A percentile compares a stretch with the other conserved stretches of the same genome.
These are phyloP conservation scores for Fragaria iinumae DNA, from an alignment of 306 rosid species.

Conservation along the genomic window DNA sequence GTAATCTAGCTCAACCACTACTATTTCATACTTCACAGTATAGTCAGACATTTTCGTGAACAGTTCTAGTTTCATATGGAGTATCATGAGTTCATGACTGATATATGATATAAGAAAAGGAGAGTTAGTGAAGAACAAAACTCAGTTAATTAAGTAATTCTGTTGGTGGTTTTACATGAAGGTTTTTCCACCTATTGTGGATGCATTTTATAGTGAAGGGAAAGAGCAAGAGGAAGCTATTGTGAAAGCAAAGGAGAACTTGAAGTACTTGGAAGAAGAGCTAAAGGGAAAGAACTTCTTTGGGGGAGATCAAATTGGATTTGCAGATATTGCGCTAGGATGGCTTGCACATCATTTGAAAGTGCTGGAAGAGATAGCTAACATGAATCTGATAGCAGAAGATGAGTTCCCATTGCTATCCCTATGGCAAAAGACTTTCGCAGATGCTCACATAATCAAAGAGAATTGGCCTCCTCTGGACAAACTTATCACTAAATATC, in stretches of 20 bases:
- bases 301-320: slow-evolving; percentile 22
- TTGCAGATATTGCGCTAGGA: slow-evolving; percentile 27
- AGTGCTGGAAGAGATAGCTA: slow-evolving; percentile 10
- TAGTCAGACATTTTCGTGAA: not conserved
- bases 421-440: slow-evolving; percentile 24
- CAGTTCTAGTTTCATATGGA: not conserved
- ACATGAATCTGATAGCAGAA: slow-evolving; percentile 7
- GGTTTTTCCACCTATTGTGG: slow-evolving; percentile 10
- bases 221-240: slow-evolving; percentile 33
- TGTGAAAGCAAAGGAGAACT: slow-evolving; percentile 14
- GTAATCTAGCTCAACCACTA: not conserved
- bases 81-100: not conserved
- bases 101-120: not conserved
- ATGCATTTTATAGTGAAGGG: slow-evolving; percentile 10
- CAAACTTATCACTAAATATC: slow-evolving; percentile 22
- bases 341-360: slow-evolving; percentile 14
- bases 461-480: slow-evolving; percentile 31
- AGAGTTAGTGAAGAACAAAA: not conserved
- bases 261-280: slow-evolving; percentile 26
- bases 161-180: slow-evolving; percentile 7
- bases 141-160: not conserved
- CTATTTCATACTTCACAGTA: not conserved
- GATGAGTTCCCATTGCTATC: slow-evolving; percentile 25
- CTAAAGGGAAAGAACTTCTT: slow-evolving; percentile 29
- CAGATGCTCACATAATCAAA: slow-evolving; percentile 25